Conservation (phyloP, 805 yeast genomes). For the Hanseniaspora osmophila region DNA sequence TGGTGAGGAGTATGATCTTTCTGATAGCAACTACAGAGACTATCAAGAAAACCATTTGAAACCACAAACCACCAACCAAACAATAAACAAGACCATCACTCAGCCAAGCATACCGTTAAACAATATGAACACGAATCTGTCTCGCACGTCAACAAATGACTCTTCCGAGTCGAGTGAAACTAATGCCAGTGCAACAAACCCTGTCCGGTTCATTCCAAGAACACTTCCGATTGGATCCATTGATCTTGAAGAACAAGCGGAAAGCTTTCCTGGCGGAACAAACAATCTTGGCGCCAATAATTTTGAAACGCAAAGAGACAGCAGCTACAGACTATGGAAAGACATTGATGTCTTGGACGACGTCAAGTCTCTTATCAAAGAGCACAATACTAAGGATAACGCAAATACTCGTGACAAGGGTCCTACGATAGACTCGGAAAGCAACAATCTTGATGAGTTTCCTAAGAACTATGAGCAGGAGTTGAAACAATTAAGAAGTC, state of each 20-base stretch:
- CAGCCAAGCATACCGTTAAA: no score
- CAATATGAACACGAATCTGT: no score
- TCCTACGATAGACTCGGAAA: conserved; percentile 5
- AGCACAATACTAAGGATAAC: conserved; percentile 16
- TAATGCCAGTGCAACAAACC: neutral
- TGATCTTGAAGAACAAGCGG: neutral
- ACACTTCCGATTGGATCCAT: neutral
- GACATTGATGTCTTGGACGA: conserved; percentile 78
- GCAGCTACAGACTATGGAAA: conserved; percentile 62
- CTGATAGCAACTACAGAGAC: no score
- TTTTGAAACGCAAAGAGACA: neutral
- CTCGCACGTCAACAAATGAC: no score
- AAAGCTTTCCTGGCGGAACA: neutral
- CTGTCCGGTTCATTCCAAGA: neutral
- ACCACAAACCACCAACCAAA: no score
- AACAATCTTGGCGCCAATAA: neutral
- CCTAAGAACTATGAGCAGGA: conserved; percentile 24
- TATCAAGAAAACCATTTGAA: no score
- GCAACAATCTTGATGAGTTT: conserved; percentile 17
- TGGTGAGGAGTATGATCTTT: no score
- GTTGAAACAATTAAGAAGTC: conserved; percentile 35
- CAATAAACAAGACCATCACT: no score
- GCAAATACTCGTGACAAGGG: conserved; percentile 21
- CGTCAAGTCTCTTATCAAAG: conserved; percentile 43
- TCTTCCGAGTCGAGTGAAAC: neutral